Base-by-base conservation (phyloP, 768 basidiomycete genomes). In the Pleurotus citrinopileatus region DNA sequence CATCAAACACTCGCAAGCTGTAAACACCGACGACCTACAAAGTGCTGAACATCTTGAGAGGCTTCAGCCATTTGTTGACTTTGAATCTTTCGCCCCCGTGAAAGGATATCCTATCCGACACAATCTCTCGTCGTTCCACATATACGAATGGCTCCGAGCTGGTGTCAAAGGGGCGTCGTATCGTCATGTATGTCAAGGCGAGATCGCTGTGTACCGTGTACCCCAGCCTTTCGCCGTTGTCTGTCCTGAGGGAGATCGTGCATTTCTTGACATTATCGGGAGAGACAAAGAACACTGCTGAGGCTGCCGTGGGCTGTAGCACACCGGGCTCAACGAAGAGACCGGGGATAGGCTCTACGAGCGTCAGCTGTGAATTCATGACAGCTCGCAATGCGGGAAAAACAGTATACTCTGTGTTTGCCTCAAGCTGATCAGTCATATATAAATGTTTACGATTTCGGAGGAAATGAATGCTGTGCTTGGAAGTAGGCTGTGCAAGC, bases 21-120 rank as follows among this genome's bases (percentile, higher is more conserved):
- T n/a, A n/a, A n/a, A n/a, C n/a, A n/a, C n/a, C n/a, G 37, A 47
- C n/a, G 19, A 60, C 64, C 27, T 34, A 63, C 63, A 64, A 64
- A 15, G 47, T 40, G n/a, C 42, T 43, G 17, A 61, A 50, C 1
- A 60, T 57, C 9, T 60, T 60, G 20, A 59, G 57, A 13, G 57
- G 59, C 34, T 60, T 59, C 43, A 66, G 48, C 63, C 63, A 65
- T 13, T 55, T 64, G 26, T 61, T 56, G 23, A 66, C 45, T 1
- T 58, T 59, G 25, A 57, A 55, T 23, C 54, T 52, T 42, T 60
- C 42, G 34, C 60, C 55, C 10, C 65, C 63, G 42, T 51, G 20
- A 25, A 64, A 61, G 12, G 59, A 59, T 32, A 66, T 62, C 46
- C 55, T 60, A 42, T 64, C 63, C 15, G 65, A 56, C 19, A 66